A percentile compares a stretch with the other conserved stretches of the same genome.
Conservation (phyloP, 2,329 filamentous ascomycete genomes). For the Exophiala lecanii-corni region DNA sequence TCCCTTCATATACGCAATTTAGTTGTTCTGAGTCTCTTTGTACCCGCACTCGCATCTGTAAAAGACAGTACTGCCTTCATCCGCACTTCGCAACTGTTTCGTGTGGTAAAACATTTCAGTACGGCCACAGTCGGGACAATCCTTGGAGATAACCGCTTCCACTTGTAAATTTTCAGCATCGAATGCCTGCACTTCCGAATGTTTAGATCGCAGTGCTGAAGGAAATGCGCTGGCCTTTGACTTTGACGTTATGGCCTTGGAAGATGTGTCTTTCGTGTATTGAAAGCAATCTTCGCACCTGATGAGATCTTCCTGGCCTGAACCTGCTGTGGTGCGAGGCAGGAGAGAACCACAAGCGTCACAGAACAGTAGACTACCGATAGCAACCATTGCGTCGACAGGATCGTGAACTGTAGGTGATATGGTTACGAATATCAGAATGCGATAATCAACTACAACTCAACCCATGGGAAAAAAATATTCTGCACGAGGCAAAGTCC, state of each 20-base stretch:
- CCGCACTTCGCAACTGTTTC: slow-evolving; percentile 82
- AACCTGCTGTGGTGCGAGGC: slow-evolving; percentile 67
- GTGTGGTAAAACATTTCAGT: slow-evolving; percentile 80
- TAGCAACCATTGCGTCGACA: slow-evolving; percentile 64
- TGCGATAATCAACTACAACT: too few relatives aligned
- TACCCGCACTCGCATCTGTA: slow-evolving; percentile 82
- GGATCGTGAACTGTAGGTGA: neutral
- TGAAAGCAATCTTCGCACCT: slow-evolving; percentile 82
- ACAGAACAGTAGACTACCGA: slow-evolving; percentile 90
- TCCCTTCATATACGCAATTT: too few relatives aligned
- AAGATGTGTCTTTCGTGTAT: slow-evolving; percentile 73
- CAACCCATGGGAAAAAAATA: too few relatives aligned
- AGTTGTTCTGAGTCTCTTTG: slow-evolving; percentile 50
- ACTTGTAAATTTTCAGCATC: slow-evolving; percentile 72
- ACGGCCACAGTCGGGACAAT: slow-evolving; percentile 74
- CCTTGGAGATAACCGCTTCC: slow-evolving; percentile 62
- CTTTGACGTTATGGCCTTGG: slow-evolving; percentile 70
- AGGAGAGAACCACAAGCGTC: slow-evolving; percentile 87
- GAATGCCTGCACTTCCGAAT: slow-evolving; percentile 77
- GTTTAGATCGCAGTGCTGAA: slow-evolving; percentile 79
- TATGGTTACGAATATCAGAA: too few relatives aligned
- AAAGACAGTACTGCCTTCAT: slow-evolving; percentile 91
- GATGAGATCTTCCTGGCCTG: slow-evolving; percentile 61
- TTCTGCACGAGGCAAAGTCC: too few relatives aligned
- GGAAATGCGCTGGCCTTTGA: slow-evolving; percentile 92